Base-by-base conservation (phyloP, 2,329 filamentous ascomycete species). In the Zarea fungicola region DNA sequence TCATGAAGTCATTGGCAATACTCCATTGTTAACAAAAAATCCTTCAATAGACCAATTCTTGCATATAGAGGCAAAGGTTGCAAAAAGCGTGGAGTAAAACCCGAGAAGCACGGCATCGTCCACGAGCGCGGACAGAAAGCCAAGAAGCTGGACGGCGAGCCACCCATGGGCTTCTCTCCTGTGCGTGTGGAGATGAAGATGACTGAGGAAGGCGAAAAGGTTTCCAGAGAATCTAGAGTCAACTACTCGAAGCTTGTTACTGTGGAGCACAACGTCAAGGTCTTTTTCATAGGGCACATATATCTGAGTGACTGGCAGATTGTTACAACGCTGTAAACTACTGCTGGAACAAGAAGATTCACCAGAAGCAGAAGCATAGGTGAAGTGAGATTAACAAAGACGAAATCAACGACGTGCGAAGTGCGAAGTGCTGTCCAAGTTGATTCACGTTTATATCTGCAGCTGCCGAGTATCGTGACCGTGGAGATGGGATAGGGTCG, bases 191-290 rank as follows among this genome's bases (percentile, higher is more conserved):
- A 67, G 1, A 69, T 78, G 35, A 60, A 67, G 1, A 69, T 80
- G 18, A 64, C 60, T 18, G 62, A 66, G 4, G 60, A 65, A 13
- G 67, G 65, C 26, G 75, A 81, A 51, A 70, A 62, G 47, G 65
- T 81, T 6, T 65, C 66, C 10, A 66, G 55, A 25, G 71, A 76
- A 52, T 82, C 78, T 11, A 72, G 78, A 5, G 70, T 80, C 54
- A 80, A 81, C 61, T 81, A 81, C 59, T 73, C 75, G 5, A 81
- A 81, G 53, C 63, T 77, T 6, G 67, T 72, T 23, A 78, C 76
- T 3, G 67, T 82, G 22, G 76, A 81, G 59, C 78, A 81, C 62
- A 82, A 82, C 55, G 65, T 74, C 55, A 72, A 68, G 39, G 75
- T 81, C n/a, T 69, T 74, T 55, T 80, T 81, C 56, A 74, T 82